Evolutionary conservation across 441 rosid genomes (phyloP), one percentile per base, ranked within the genome.

Genomic region (Gossypium davidsonii): DNA sequence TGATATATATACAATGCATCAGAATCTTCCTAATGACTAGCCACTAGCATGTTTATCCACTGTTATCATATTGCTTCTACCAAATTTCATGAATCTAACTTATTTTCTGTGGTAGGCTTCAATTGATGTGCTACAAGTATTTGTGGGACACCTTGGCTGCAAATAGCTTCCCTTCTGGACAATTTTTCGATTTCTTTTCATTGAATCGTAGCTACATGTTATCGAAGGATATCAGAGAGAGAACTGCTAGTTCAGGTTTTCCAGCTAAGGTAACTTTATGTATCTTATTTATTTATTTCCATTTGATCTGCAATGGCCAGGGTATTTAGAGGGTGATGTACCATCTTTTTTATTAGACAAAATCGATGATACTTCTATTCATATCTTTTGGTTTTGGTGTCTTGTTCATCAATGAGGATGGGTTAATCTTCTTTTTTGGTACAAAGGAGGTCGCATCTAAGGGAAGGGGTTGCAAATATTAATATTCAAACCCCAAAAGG

Each of bases 121-220:
- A 93, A 55, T 77, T 93, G 55, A 91, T 91, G 98, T 87, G 91
- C 78, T 93, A 93, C 86, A 93, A 91, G 83, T 74, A 79, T 72
- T 73, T 91, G 79, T 93, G 96, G 94, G 98, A 93, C 77, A 81
- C 79, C 67, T 59, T 85, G 71, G 93, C 83, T 26, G 76, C 79
- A 44, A 81, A 70, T 74, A 80, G 77, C 42, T 93, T 93, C 67
- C 89, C 92, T 0, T 51, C 78, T 4, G 31, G 42, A 39, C 57
- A 69, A 26, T 89, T 89, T 68, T 87, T 79, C 39, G 60, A 79
- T 70, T 85, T 73, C 75, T 89, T 86, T 81, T 85, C 90, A 23
- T 74, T 93, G 82, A 67, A 93, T 76, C 93, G 77, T 15, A 20
- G 74, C 63, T 3, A 5, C 9, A 60, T 73, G 49, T 83, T 93